Percentiles rank a stretch among this genome's conserved stretches.
Conservation (phyloP, 805 yeast species). For the Grigorovia transvaalensis region DNA sequence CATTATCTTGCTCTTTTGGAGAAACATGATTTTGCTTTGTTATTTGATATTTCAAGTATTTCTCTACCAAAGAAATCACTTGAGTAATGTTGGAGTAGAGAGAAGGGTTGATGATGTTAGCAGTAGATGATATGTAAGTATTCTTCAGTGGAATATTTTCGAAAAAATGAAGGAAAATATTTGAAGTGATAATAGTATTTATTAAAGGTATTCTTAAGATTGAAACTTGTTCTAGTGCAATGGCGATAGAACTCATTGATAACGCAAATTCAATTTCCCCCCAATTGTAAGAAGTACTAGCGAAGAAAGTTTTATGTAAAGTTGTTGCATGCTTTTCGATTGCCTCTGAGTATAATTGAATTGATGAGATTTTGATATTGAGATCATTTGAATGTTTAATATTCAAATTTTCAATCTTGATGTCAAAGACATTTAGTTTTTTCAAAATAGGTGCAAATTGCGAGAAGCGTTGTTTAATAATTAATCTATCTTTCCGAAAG, state of each 20-base stretch:
- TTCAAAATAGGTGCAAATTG: conserved; percentile 2
- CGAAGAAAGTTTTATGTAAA: conserved; percentile 13
- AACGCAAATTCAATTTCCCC: conserved; percentile 22
- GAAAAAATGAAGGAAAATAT: conserved; percentile 15
- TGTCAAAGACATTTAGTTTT: conserved; percentile 17
- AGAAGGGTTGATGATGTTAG: conserved; percentile 24
- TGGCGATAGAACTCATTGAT: conserved; percentile 18
- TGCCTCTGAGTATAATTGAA: conserved; percentile 19
- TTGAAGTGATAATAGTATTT: conserved; percentile 20
- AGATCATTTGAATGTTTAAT: conserved; percentile 10
- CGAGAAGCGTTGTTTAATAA: neutral
- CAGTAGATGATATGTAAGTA: conserved; percentile 14
- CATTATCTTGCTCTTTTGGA: neutral
- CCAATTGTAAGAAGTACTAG: conserved; percentile 10
- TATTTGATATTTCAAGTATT: neutral
- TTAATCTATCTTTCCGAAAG: neutral
- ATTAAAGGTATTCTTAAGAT: conserved; percentile 23
- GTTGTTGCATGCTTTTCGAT: conserved; percentile 15
- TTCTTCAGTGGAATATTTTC: conserved; percentile 10
- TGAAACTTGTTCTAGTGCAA: conserved; percentile 13
- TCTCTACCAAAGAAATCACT: conserved; percentile 7
- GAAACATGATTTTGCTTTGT: neutral
- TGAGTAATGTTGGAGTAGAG: conserved; percentile 17
- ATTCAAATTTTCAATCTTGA: conserved; percentile 24
- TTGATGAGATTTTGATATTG: conserved; percentile 18